Base-by-base conservation (phyloP, 2,329 filamentous ascomycete species). In the Berkeleyomyces rouxiae region DNA sequence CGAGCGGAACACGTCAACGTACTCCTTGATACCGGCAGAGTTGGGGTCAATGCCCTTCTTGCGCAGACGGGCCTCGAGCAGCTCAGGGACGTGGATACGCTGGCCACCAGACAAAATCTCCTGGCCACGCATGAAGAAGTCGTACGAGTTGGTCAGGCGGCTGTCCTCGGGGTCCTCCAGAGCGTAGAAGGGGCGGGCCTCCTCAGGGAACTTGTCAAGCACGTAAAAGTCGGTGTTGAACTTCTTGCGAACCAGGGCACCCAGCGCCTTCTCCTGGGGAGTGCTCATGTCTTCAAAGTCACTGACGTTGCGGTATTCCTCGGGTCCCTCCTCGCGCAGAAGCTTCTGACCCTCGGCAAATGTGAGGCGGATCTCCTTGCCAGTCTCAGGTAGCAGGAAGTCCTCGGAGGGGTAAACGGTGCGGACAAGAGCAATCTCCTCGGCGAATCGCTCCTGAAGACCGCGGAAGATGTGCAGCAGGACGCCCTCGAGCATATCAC, bases 141-240 rank as follows among this genome's bases (percentile, higher is more conserved):
- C 90, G 68, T 79, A 84, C 10, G 82, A 81, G 67, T 85, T 85
- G 9, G 81, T 88, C 66, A 89, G 80, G 43, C 78, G 78, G 62
- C 82, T 78, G 68, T 87, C 82, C 51, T 81, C 76, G 2, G 82
- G 82, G 70, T 88, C 87, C 61, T 88, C 84, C 77, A 92, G 89
- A 66, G 92, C 90, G 75, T 96, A 97, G 75, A 96, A 96, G 4
- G 92, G 92, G 39, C 93, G 83, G 23, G 93, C 88, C 44, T 79
- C 78, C 73, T 93, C 84, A 53, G 93, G 93, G 79, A 96, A 99
- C 75, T 97, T 93, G 78, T 97, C 92, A 66, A 99, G 82, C 31
- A 95, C 86, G 77, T 96, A 97, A 77, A 97, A 97, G 76, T 99
- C 93, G 65, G 90, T 93, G 71, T 87, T 82, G 80, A 87, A 96